Conservation (phyloP, 1,284 basidiomycete species). For the Ganoderma resinaceum region DNA sequence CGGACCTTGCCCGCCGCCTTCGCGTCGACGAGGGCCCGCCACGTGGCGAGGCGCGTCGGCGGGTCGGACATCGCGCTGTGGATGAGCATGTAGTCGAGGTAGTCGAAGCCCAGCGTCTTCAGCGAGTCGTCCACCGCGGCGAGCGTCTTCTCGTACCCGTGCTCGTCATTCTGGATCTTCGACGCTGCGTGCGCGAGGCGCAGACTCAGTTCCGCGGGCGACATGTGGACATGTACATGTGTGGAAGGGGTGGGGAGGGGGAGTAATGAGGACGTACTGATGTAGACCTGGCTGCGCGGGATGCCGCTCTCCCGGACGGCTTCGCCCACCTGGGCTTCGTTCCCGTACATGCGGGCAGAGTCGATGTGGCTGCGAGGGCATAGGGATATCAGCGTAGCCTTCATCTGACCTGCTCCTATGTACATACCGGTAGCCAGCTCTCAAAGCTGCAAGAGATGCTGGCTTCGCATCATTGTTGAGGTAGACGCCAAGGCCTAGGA, state of each 20-base stretch:
- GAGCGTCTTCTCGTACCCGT: slow-evolving; percentile 35
- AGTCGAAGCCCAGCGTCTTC: slow-evolving; percentile 36
- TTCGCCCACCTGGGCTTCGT: slow-evolving; percentile 70
- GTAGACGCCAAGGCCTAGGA: slow-evolving; percentile 85
- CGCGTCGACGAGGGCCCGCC: slow-evolving; percentile 50
- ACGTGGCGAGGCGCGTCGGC: slow-evolving; percentile 51
- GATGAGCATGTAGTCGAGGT: slow-evolving; percentile 68
- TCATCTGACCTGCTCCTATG: background rate
- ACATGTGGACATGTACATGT: background rate
- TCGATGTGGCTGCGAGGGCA: slow-evolving; percentile 67
- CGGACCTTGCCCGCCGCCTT: slow-evolving; percentile 59
- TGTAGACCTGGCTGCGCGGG: slow-evolving; percentile 63
- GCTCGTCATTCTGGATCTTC: slow-evolving; percentile 34
- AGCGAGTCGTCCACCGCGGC: slow-evolving; percentile 33
- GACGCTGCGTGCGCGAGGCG: slow-evolving; percentile 24
- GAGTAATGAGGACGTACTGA: slow-evolving; percentile 54
- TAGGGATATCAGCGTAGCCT: background rate
- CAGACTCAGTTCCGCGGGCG: background rate
- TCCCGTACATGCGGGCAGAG: slow-evolving; percentile 76
- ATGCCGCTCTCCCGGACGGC: slow-evolving; percentile 64
- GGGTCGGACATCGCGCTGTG: slow-evolving; percentile 58
- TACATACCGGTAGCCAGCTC: slow-evolving; percentile 73
- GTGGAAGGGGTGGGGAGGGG: too few species aligned
- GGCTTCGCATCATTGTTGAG: slow-evolving; percentile 66
- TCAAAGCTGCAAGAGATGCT: slow-evolving; percentile 71